Conservation (phyloP, 2,329 filamentous ascomycete species). For the Diaporthe sp. region DNA sequence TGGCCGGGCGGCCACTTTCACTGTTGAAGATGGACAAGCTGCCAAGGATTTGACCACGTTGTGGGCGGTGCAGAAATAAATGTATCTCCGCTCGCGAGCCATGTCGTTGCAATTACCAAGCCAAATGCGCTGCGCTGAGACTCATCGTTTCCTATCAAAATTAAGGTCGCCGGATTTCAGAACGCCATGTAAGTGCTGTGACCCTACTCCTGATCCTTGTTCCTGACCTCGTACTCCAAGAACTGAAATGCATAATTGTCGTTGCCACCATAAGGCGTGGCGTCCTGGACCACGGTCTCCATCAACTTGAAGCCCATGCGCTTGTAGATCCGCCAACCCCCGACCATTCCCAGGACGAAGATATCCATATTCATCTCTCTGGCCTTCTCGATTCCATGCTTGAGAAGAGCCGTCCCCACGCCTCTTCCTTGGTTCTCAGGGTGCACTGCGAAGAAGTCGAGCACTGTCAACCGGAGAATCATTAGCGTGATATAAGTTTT, state of each 20-base stretch:
- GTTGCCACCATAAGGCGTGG: constrained; percentile 44
- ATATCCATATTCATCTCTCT: constrained; percentile 45
- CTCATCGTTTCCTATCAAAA: not conserved
- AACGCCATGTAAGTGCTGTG: not conserved
- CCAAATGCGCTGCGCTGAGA: not conserved
- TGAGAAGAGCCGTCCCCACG: constrained; percentile 45
- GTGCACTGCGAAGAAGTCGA: constrained; percentile 48
- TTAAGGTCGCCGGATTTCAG: not conserved
- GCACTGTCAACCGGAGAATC: constrained; percentile 31
- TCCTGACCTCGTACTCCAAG: constrained; percentile 42
- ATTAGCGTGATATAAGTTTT: not conserved
- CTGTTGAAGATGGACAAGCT: not conserved
- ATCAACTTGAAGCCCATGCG: constrained; percentile 45
- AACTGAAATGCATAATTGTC: constrained; percentile 45
- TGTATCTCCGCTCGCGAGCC: too few relatives aligned
- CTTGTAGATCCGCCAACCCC: constrained; percentile 43
- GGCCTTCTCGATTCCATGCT: constrained; percentile 44
- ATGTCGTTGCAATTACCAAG: not conserved
- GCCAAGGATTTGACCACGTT: not conserved
- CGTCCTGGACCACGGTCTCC: constrained; percentile 44
- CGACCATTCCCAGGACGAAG: constrained; percentile 44
- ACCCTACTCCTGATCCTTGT: not conserved
- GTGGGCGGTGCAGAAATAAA: not conserved
- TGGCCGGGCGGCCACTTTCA: too few relatives aligned
- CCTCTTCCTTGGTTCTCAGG: constrained; percentile 44